Percentiles rank a stretch among this genome's conserved stretches.
Evolutionary conservation across 495 filamentous ascomycete genomes (phyloP).

Genomic region (Jackrogersella multiformis): DNA sequence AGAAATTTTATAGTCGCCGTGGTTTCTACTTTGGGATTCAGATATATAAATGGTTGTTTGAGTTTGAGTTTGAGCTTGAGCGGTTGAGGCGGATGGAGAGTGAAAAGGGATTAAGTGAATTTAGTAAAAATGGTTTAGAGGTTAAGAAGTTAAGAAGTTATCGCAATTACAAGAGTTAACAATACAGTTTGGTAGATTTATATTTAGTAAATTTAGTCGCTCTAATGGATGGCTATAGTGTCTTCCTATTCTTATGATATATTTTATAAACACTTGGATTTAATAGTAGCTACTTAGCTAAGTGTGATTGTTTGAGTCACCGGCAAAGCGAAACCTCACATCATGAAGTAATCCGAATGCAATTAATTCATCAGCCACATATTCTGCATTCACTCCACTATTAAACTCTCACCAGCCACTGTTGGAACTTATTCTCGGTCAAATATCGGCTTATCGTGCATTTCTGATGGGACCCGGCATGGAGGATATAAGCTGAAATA

Average conservation of each 20-base stretch:
- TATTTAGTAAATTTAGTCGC: too few species aligned
- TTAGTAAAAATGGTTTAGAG: conserved; percentile 18
- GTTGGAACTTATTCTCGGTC: neutral
- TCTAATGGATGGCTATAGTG: neutral
- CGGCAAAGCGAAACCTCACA: conserved; percentile 6
- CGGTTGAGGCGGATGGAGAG: conserved; percentile 4
- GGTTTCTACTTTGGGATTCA: neutral
- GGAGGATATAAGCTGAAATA: neutral
- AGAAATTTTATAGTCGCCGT: too few species aligned
- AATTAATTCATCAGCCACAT: too few species aligned
- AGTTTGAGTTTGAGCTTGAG: too few species aligned
- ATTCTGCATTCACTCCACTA: too few species aligned
- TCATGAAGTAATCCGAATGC: conserved; percentile 17
- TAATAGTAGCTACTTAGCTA: too few species aligned
- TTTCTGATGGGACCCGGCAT: neutral
- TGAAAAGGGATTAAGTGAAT: neutral
- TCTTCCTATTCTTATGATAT: conserved; percentile 2
- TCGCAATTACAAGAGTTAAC: neutral
- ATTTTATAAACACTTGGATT: too few species aligned
- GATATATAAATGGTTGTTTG: too few species aligned
- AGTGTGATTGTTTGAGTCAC: conserved; percentile 19
- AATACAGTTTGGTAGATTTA: too few species aligned
- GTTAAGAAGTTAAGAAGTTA: neutral
- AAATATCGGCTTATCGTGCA: neutral
- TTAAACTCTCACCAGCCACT: neutral